phyloP scores from a whole-genome alignment of 345 rosid species.

The Viola odorata region DNA sequence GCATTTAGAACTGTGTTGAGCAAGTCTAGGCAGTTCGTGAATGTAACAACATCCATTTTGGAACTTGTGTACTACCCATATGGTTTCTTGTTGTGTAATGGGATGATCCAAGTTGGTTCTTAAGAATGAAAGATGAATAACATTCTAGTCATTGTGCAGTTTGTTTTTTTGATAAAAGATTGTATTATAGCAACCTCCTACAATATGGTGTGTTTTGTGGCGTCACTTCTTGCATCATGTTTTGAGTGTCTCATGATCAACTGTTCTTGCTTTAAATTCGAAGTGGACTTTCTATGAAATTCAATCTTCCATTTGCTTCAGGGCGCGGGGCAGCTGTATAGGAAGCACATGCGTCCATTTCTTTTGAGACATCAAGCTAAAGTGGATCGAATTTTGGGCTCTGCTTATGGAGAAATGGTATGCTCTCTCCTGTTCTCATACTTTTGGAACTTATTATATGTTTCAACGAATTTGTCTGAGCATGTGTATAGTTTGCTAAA shows the following conservation, averaged over 20 bases:
- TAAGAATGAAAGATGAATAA: too few relatives aligned
- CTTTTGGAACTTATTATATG: background rate
- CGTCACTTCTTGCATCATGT: too few relatives aligned
- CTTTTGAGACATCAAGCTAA: slow-evolving; percentile 49
- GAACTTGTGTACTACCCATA: too few relatives aligned
- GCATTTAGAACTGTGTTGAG: background rate
- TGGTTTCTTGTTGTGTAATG: too few relatives aligned
- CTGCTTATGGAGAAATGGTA: slow-evolving; percentile 43
- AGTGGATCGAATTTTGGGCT: slow-evolving; percentile 40
- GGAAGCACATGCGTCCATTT: slow-evolving; percentile 57
- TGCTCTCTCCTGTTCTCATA: background rate
- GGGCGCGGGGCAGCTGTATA: slow-evolving; percentile 58
- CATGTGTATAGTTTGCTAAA: too few relatives aligned
- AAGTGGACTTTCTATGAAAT: background rate
- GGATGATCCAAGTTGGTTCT: too few relatives aligned
- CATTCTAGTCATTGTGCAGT: too few relatives aligned
- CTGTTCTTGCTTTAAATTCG: background rate
- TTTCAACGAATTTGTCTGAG: too few relatives aligned
- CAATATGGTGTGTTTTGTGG: too few relatives aligned
- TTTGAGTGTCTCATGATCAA: background rate
- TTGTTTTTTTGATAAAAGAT: too few relatives aligned
- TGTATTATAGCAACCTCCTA: too few relatives aligned
- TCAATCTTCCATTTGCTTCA: slow-evolving; percentile 3
- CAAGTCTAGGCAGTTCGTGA: background rate
- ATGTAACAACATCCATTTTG: too few relatives aligned